Conservation (phyloP, 768 basidiomycete genomes). For the Chalciporus chontae region DNA sequence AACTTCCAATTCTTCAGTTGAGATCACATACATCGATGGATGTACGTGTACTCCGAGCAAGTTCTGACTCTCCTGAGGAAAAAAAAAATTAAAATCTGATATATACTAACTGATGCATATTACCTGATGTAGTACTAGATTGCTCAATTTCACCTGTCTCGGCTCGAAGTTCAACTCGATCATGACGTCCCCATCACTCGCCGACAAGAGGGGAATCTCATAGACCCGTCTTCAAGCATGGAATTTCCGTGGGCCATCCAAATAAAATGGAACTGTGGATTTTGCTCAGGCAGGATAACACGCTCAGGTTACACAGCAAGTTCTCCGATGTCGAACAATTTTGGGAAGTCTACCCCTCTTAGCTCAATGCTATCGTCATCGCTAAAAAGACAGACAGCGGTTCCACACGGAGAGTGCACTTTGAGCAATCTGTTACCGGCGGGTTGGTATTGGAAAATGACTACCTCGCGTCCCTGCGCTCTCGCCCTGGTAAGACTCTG, state of each 20-base stretch:
- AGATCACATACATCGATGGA: not conserved
- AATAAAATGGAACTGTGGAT: not conserved
- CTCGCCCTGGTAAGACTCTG: not conserved
- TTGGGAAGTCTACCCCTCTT: not conserved
- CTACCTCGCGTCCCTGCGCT: not conserved
- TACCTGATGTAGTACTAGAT: slow-evolving; percentile 12
- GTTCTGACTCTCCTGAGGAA: not conserved
- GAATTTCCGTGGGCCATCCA: not conserved
- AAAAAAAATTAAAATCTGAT: not conserved
- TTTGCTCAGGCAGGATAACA: not conserved
- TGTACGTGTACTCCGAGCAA: not conserved
- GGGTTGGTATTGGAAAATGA: not conserved
- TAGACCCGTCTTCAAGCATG: not conserved
- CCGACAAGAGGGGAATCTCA: not conserved
- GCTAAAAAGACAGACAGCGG: not conserved
- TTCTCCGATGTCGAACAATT: not conserved
- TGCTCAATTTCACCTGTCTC: not conserved
- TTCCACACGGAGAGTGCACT: not conserved
- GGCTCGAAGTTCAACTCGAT: slow-evolving; percentile 1
- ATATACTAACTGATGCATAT: slow-evolving; percentile 12
- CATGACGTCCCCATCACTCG: not conserved
- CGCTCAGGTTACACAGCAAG: not conserved
- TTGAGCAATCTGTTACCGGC: no score
- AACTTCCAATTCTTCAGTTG: not conserved
- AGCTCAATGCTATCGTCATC: not conserved